Base-by-base conservation (phyloP, 2,329 filamentous ascomycete genomes). In the Hypoxylon sp. region DNA sequence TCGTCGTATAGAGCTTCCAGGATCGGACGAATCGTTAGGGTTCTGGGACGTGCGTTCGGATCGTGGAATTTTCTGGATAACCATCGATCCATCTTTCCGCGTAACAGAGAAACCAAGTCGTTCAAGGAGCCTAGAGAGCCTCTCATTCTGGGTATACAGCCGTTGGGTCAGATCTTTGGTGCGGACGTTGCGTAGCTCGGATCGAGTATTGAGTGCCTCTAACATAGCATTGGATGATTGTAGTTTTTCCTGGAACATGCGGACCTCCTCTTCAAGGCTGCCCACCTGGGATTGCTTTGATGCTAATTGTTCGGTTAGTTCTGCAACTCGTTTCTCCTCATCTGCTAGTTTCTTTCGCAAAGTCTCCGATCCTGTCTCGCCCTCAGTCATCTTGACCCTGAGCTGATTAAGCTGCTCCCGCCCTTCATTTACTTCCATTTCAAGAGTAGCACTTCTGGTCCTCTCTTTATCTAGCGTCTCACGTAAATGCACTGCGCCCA, bases 141-240 rank as follows among this genome's bases (percentile, higher is more conserved):
- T 90, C 72, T 97, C 92, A 68, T 96, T 94, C 68, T 97, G 93
- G 1, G 89, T 86, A 77, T 93, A 97, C 3, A 98, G 84, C 61
- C 90, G 89, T 74, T 94, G 91, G 1, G 94, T 97, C 11, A 98
- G 83, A 69, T 98, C 93, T 77, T 93, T 93, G 4, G 93, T 90
- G 68, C 90, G 90, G 57, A 85, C 83, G 43, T 91, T 91, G 49
- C 93, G 91, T 49, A 88, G 85, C 46, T 93, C 89, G 50, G 93
- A 88, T 55, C 90, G 88, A 23, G 81, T 81, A 14, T 83, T 83
- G 14, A 90, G 77, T 2, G 80, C 77, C 6, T 84, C 80, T 17
- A 89, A 79, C 69, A 84, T 85, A 48, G 80, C 78, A 67, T 90
- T 85, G 1, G 86, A 79, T 3, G 80, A 80, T 32, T 88, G 82